These are phyloP conservation scores for Mortierella sp. DNA, from an alignment of 371 early-diverging fungal genomes.

Conservation along the genomic window DNA sequence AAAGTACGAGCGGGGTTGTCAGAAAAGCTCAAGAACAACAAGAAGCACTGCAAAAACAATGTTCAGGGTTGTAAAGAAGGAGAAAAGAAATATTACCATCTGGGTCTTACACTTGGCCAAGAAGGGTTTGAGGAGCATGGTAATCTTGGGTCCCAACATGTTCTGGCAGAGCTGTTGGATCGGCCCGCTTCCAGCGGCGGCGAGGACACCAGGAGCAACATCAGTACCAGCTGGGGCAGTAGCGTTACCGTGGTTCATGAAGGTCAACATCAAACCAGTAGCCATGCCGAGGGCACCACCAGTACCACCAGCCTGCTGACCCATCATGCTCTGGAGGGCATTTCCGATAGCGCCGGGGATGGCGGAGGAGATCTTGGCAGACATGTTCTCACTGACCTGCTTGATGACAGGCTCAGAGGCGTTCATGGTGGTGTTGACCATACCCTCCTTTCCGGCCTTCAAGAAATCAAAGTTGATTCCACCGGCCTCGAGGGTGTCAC, in stretches of 20 bases:
- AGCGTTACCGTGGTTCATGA: constrained; percentile 13
- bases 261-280: constrained; percentile 39
- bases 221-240: background rate
- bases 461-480: constrained; percentile 52
- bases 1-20: background rate
- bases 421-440: constrained; percentile 42
- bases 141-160: constrained; percentile 45
- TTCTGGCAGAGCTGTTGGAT: constrained; percentile 47
- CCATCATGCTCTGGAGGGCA: constrained; percentile 40
- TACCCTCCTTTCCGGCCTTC: constrained; percentile 44
- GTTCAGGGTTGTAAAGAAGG: background rate
- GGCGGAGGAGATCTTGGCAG: constrained; percentile 32
- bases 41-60: background rate
- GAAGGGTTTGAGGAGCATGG: constrained; percentile 39
- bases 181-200: constrained; percentile 22
- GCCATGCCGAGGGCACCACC: constrained; percentile 44
- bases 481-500: constrained; percentile 14
- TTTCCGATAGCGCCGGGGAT: constrained; percentile 44
- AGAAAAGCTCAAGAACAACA: background rate
- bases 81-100: constrained; percentile 30
- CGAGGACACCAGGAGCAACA: background rate
- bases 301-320: constrained; percentile 29
- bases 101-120: constrained; percentile 47
- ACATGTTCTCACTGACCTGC: constrained; percentile 53
- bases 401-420: constrained; percentile 49